Evolutionary conservation across 1,284 basidiomycete genomes (phyloP), one percentile per base, ranked within the genome.

Genomic region (Schizophyllum commune): DNA sequence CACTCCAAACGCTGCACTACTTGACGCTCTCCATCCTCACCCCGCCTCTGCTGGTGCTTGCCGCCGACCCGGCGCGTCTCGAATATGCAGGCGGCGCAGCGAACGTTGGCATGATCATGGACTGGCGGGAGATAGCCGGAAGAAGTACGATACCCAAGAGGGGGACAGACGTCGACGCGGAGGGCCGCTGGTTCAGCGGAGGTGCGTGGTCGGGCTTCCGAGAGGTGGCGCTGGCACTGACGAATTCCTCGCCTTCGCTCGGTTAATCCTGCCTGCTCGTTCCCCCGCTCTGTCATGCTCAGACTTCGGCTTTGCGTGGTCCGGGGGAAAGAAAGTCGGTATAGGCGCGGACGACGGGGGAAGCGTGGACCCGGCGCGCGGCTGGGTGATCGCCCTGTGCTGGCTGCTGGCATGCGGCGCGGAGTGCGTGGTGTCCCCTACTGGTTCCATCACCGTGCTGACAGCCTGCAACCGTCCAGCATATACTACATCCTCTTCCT

Each of bases 121-220:
- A 99, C 75, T 99, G 96, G 96, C 83, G 94, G 56, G 92, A 98
- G 73, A 88, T 99, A 82, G 91, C 92, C 0, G 91, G 92, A 7
- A 76, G 83, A 61, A 85, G 90, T 2, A 94, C 92, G 0, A 83
- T 89, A 1, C 82, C 81, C 62, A 82, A 83, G 17, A 75, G 83
- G 39, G 39, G 39, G 13, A 13, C 8, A 17, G 17, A 47, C 39
- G 17, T 47, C 39, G 39, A 47, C 39, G 39, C 39, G 39, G 39
- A 47, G 39, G 39, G 39, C 17, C 39, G 39, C 39, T 47, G 39
- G 39, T 47, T 47, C 17, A 17, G 39, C 39, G 39, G 39, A 47
- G 39, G 39, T 47, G 39, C 39, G 39, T 47, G 17, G 39, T 47
- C 9, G 13, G 39, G 13, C 13, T 11, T 17, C 13, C 39, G 39